Evolutionary conservation across 345 rosid genomes (phyloP), one percentile per base, ranked within the genome.

Genomic region (Populus deltoides): DNA sequence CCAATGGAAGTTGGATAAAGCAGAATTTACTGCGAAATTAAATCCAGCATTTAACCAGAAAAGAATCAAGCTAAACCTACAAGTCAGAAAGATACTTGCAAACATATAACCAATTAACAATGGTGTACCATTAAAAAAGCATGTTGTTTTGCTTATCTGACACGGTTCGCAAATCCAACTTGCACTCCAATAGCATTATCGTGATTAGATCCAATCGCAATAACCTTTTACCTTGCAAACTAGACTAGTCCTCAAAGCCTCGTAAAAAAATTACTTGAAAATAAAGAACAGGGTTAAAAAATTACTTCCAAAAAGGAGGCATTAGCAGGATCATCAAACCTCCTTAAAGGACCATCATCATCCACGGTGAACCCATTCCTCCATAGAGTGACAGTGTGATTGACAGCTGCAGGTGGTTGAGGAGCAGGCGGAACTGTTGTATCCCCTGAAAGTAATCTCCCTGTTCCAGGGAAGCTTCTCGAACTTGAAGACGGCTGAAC

Each of bases 331-430:
- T 96, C 99, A 76, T 89, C 90, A 83, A 93, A 81, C 33, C 89
- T 88, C 77, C 91, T 84, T 33, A 96, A 75, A 8, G 93, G 97
- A 59, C 98, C 99, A 89, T 93, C 99, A 89, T 93, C 92, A 86
- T 93, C 89, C 3, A 96, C 84, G 0, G 98, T 96, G 83, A 96
- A 96, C 36, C 99, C 99, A 51, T 96, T 92, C 85, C 85, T 88
- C 99, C 97, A 96, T 75, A 96, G 90, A 53, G 91, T 90, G 63
- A 96, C 83, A 39, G 85, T 87, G 87, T 92, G 98, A 72, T 81
- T 84, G 76, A 89, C 83, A 70, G 43, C 41, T 75, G 92, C 93
- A 77, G 91, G 92, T 2, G 86, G 91, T 38, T 57, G 90, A 39
- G 93, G 84, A 81, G 93, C 77, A 78, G 91, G 70, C 2, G 90